Percentiles rank a stretch among this genome's conserved stretches.
Evolutionary conservation across 768 basidiomycete species (phyloP).

Genomic region (Fibroporia radiculosa): DNA sequence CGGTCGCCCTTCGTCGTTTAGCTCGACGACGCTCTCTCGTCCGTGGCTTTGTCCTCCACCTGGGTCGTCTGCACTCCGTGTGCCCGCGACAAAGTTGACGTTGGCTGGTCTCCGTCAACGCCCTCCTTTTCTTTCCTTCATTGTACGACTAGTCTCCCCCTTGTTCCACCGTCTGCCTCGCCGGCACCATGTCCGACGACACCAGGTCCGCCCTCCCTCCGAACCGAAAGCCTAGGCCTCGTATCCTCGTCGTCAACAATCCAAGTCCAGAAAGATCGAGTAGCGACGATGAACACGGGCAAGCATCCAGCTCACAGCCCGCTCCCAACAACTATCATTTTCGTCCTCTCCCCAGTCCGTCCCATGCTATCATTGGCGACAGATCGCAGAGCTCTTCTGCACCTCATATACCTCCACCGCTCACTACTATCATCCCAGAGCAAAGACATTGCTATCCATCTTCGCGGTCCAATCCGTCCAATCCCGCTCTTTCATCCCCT

Average conservation of each 20-base stretch:
- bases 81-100: constrained; percentile 5
- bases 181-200: constrained; percentile 53
- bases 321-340: constrained; percentile 18
- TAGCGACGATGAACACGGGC: constrained; percentile 26
- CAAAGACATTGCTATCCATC: constrained; percentile 21
- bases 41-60: constrained; percentile 7
- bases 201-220: constrained; percentile 31
- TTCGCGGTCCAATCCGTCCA: constrained; percentile 42
- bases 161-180: not conserved
- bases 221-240: constrained; percentile 23
- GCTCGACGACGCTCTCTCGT: constrained; percentile 17
- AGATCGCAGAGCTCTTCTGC: constrained; percentile 17
- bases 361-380: constrained; percentile 20
- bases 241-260: constrained; percentile 53
- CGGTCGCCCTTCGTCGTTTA: constrained; percentile 17
- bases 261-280: constrained; percentile 43
- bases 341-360: constrained; percentile 23
- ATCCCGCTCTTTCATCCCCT: constrained; percentile 61
- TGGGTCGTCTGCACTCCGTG: not conserved
- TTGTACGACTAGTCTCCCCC: not conserved
- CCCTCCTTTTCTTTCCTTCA: constrained; percentile 8
- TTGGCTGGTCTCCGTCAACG: constrained; percentile 9
- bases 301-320: constrained; percentile 15
- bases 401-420: constrained; percentile 22
- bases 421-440: constrained; percentile 29